Evolutionary conservation across 345 rosid genomes (phyloP), one percentile per base, ranked within the genome.

Genomic region (Gossypium longicalyx): DNA sequence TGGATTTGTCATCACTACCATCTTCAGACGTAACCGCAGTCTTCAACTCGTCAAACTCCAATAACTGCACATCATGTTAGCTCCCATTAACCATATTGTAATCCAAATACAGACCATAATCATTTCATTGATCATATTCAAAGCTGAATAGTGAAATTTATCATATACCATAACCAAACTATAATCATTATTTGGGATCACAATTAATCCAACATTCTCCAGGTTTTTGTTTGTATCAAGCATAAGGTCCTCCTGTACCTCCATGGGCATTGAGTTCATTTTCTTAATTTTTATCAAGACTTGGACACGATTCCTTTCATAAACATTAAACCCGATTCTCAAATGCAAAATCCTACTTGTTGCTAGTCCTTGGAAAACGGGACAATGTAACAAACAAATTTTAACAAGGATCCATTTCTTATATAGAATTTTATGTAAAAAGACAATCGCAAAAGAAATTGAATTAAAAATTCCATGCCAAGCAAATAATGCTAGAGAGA

Each of bases 1-100:
- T 80, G 67, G 82, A 29, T 77, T 81, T 85, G 16, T 65, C 72
- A 48, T 53, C 83, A 8, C 64, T 77, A 54, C 64, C 86, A 20
- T 82, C 89, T 74, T 77, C 51, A 6, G 78, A 77, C 17, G 57
- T 12, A 34, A 49, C 38, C 0, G 77, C 62, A 9, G 76, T 79
- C 84, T 87, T 88, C 0, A 93, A 87, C 79, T 93, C 98, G 57
- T 93, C 97, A 79, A 93, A 93, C 73, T 89, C 98, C 97, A 93
- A 57, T 81, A 93, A 80, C 98, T 93, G 90, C 86, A 85, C 10
- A 60, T 2, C 2, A 23, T 10, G n/a, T 29, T 29, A 29, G 61
- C 29, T 66, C 59, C 27, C 27, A 27, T 69, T 25, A 69, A 16
- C 44, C 72, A 16, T 25, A 51, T 9, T 23, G 11, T 5, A 9